Evolutionary conservation across 805 yeast genomes (phyloP), one percentile per base, ranked within the genome.

Genomic region (Candida xiaguanensis): DNA sequence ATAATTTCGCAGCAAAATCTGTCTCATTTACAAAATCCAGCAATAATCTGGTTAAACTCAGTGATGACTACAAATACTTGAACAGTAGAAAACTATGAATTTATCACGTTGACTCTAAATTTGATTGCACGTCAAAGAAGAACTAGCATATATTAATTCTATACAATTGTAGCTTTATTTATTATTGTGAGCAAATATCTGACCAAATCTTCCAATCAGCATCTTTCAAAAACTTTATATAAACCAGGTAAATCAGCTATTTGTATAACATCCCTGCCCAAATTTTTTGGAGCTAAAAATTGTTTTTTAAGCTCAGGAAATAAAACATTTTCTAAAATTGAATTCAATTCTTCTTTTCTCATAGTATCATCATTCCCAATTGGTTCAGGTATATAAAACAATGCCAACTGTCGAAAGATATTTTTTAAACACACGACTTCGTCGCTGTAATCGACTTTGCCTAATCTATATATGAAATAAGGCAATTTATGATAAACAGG

Each of bases 241-340:
- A 93, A 65, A 0, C 95, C 95, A 2, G 98, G 98, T 22, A 93
- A 60, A 55, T 82, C 89, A 0, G 99, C 97, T 27, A 93, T 78
- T 57, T 91, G 96, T 4, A 86, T 74, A 3, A 89, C 78, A 40
- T 78, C 81, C 11, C 67, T 53, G 4, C 59, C 47, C 26, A 88
- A 49, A 2, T 52, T 53, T 11, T 65, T 65, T 0, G 95, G 76
- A 0, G 90, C 95, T 11, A 88, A 55, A 19, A 88, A 75, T 33
- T 79, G 62, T 43, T 68, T 67, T 46, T 82, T 80, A 5, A 87
- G 55, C 16, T 75, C 59, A 0, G 95, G 95, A 46, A 88, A 82
- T 1, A 90, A 48, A 0, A 67, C 55, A 45, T 75, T 68, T 45
- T 84, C 95, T 41, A 89, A 50, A 1, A 44, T 16, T 1, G 56